Base-by-base conservation (phyloP, 805 yeast species). In the Diddensiella transvaalensis region DNA sequence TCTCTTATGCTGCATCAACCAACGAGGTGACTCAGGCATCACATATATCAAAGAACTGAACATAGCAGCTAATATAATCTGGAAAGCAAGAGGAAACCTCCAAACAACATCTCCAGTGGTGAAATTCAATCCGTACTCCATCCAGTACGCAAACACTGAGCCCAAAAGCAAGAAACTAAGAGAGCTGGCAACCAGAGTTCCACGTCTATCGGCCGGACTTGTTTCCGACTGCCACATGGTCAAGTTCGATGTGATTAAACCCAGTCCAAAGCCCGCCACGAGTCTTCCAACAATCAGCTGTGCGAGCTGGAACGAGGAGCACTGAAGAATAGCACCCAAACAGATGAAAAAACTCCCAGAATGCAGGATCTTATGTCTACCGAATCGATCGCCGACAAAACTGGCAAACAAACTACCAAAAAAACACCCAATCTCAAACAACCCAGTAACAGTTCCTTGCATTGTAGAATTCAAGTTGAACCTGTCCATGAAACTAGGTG, bases 191-290 rank as follows among this genome's bases (percentile, higher is more conserved):
- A 35, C 38, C 21, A 35, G 15, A 6, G 38, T 17, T 8, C 38
- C 38, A 8, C 38, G 38, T 8, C 21, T 6, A n/a, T 35, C 15
- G 18, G 38, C 38, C 8, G 38, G 38, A 35, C 38, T 35, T 64
- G 81, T 75, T 65, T 85, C 93, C 0, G 88, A 73, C 57, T 82
- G 84, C 78, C 85, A 85, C 53, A 83, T 79, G 3, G 91, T 91
- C 50, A 82, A 80, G 26, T 87, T 82, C 6, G 42, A 39, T 87
- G 90, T 82, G 62, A 80, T 78, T 61, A 84, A 65, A 53, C 93
- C 93, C 52, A 80, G 82, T 58, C 90, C 93, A 44, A 83, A 56
- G 50, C 95, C 95, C 19, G 86, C 48, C 42, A 82, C 79, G 70
- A 81, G 76, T 69, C 95, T 77, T 22, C 87, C 90, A 53, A 83